Conservation (phyloP, 768 basidiomycete genomes). For the Trametes meyenii region DNA sequence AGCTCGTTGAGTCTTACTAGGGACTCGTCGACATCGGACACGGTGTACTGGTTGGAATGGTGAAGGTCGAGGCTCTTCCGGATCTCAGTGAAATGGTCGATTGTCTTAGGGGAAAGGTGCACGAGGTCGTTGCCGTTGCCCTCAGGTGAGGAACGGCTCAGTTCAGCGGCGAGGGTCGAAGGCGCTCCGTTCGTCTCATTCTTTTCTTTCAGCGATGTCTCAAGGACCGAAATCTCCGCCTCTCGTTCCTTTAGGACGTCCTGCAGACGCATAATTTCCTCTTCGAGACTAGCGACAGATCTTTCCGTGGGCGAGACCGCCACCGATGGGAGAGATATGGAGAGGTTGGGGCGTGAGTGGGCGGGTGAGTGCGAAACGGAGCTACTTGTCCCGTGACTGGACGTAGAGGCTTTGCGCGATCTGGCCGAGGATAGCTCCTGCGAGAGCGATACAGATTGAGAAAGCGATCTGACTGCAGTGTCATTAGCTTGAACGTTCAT, state of each 20-base stretch:
- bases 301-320: constrained; percentile 56
- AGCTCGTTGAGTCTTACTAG: constrained; percentile 85
- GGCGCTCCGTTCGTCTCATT: constrained; percentile 20
- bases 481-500: constrained; percentile 25
- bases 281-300: constrained; percentile 83
- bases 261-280: constrained; percentile 95
- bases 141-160: constrained; percentile 3
- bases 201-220: constrained; percentile 51
- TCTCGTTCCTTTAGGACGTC: constrained; percentile 90
- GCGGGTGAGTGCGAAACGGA: constrained; percentile 63
- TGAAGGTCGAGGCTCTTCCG: constrained; percentile 64
- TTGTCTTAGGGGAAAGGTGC: constrained; percentile 69
- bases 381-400: constrained; percentile 73
- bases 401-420: constrained; percentile 81
- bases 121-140: constrained; percentile 33
- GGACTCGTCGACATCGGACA: constrained; percentile 63
- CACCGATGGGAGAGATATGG: constrained; percentile 54
- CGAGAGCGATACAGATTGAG: constrained; percentile 94
- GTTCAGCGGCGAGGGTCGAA: constrained; percentile 1
- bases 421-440: constrained; percentile 93
- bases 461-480: constrained; percentile 67
- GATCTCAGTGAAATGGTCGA: constrained; percentile 74
- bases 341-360: constrained; percentile 54
- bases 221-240: constrained; percentile 82
- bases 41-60: constrained; percentile 31